Evolutionary conservation across 495 filamentous ascomycete species (phyloP).

Genomic region (Neurospora sp.): DNA sequence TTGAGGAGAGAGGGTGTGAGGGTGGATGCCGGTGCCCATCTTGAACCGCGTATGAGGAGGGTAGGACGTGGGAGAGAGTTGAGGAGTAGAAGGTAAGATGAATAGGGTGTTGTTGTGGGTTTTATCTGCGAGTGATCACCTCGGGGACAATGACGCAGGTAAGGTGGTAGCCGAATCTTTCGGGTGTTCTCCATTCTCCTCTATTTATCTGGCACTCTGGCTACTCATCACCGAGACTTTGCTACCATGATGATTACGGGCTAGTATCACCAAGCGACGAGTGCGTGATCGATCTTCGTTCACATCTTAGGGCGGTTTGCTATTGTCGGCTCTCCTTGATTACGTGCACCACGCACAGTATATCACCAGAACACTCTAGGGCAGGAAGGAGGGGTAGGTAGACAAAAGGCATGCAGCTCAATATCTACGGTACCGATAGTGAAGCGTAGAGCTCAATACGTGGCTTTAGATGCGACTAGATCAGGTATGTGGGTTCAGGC

Average conservation of each 20-base stretch:
- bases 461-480: background rate
- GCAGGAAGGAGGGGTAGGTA: background rate
- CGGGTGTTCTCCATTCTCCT: background rate
- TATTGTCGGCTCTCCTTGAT: background rate
- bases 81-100: background rate
- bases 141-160: background rate
- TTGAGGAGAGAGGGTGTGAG: background rate
- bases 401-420: background rate
- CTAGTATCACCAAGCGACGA: background rate
- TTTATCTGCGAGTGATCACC: background rate
- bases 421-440: background rate
- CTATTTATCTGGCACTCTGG: background rate
- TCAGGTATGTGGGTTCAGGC: background rate
- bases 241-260: background rate
- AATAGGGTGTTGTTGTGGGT: background rate
- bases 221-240: background rate
- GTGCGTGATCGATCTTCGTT: background rate
- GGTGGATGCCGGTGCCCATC: background rate
- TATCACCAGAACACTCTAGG: background rate
- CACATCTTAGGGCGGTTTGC: background rate
- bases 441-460: background rate
- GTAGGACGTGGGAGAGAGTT: background rate
- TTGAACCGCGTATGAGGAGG: background rate
- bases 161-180: background rate
- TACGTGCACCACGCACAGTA: background rate